phyloP scores from a whole-genome alignment of 2,329 filamentous ascomycete genomes.

The Ophiostoma tasmaniense region DNA sequence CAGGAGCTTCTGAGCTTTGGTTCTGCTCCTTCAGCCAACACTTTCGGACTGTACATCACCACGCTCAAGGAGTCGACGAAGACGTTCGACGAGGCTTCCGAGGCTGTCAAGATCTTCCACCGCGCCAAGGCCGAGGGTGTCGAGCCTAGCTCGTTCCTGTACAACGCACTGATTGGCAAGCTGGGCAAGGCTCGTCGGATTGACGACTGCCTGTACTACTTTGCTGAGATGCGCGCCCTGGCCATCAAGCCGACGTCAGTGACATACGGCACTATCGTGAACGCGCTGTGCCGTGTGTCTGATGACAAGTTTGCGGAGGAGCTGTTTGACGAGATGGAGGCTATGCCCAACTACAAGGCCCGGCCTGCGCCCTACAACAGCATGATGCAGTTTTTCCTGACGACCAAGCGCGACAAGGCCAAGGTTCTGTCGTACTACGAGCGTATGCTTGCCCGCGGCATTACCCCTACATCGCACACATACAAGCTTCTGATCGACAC shows the following conservation, averaged over 20 bases:
- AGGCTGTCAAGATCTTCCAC: constrained; percentile 95
- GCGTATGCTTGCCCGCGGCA: constrained; percentile 80
- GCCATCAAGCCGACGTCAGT: constrained; percentile 94
- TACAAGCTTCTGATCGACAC: constrained; percentile 97
- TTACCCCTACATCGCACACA: constrained; percentile 87
- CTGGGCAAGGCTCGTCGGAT: constrained; percentile 95
- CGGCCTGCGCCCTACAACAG: constrained; percentile 96
- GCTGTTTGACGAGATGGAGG: constrained; percentile 98
- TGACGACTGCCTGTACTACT: constrained; percentile 96
- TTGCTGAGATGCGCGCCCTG: constrained; percentile 89
- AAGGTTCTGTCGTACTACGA: constrained; percentile 95
- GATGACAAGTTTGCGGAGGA: constrained; percentile 97
- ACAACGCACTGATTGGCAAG: constrained; percentile 97
- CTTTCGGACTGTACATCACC: constrained; percentile 98
- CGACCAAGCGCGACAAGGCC: constrained; percentile 87
- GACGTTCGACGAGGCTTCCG: constrained; percentile 94
- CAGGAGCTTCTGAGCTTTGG: constrained; percentile 88
- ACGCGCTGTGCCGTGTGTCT: constrained; percentile 91
- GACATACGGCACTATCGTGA: constrained; percentile 96
- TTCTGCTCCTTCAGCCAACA: constrained; percentile 88
- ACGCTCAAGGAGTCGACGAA: constrained; percentile 94
- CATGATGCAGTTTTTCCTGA: constrained; percentile 99
- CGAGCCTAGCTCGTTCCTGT: constrained; percentile 91
- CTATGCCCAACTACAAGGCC: constrained; percentile 97
- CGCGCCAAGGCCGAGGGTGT: constrained; percentile 89